Conservation (phyloP, 371 early-diverging fungal genomes). For the Mortierella sp. region DNA sequence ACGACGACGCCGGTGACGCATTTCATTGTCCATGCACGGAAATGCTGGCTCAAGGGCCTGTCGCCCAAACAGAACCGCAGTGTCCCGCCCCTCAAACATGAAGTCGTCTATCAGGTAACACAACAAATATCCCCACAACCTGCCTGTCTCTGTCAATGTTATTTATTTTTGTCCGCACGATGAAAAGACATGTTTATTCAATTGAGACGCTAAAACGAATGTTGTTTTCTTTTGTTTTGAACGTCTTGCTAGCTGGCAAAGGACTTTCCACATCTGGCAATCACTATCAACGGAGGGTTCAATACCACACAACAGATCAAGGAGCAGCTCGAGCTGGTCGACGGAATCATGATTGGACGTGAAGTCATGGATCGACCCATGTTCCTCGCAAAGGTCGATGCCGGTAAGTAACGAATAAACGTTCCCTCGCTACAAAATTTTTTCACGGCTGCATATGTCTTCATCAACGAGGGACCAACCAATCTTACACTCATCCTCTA, state of each 20-base stretch:
- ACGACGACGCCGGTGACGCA: constrained; percentile 61
- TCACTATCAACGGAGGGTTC: constrained; percentile 90
- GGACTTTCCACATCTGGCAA: constrained; percentile 72
- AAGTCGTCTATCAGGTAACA: constrained; percentile 76
- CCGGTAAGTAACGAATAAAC: constrained; percentile 13
- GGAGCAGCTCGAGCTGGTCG: constrained; percentile 61
- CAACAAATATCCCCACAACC: neutral
- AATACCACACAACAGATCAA: constrained; percentile 61
- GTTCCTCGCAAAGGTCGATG: constrained; percentile 62
- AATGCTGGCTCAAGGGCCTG: constrained; percentile 86
- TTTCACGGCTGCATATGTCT: neutral
- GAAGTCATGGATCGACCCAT: constrained; percentile 68
- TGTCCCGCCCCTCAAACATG: constrained; percentile 85
- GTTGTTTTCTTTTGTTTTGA: neutral
- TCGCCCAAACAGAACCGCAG: constrained; percentile 89
- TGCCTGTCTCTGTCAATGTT: neutral
- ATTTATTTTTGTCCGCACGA: neutral
- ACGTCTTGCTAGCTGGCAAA: constrained; percentile 52
- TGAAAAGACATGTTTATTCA: neutral
- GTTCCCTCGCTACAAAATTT: too few species aligned
- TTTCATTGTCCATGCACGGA: constrained; percentile 90
- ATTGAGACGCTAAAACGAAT: neutral
- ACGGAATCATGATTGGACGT: constrained; percentile 86
- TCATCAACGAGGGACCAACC: neutral
- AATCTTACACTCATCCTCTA: neutral